Base-by-base conservation (phyloP, 345 rosid species). In the Lenwebbia sp. region DNA sequence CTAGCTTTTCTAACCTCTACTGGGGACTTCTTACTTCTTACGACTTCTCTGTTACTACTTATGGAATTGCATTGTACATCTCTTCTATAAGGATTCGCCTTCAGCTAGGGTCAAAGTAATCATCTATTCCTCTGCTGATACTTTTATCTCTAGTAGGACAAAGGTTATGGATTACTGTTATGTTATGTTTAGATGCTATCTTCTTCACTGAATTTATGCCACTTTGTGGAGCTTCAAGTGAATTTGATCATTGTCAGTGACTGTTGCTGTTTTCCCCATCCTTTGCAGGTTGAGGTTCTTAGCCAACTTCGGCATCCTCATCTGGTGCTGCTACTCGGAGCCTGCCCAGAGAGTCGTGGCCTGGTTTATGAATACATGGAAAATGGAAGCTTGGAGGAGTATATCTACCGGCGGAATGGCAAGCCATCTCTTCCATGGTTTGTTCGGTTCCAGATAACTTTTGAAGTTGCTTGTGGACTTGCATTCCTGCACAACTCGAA, bases 401-500 rank as follows among this genome's bases (percentile, higher is more conserved):
- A 89, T 82, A 90, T 96, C 76, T 90, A 88, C 81, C 94, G 84
- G 53, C 88, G 37, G 40, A 94, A 92, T 76, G 95, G 93, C 52
- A 95, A 94, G 84, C 92, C 91, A 47, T 83, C 96, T 85, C 98
- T 96, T 88, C 93, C 99, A 84, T 96, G 98, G 98, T 91, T 90
- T 86, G 89, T 92, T 81, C 93, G 96, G 86, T 95, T 95, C 91
- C 92, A 89, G 82, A 93, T 95, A 89, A 89, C 87, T 56, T 96
- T 94, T 57, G 98, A 96, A 93, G 92, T 93, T 52, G 99, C 96
- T 44, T 94, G 96, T 87, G 99, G 95, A 82, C 90, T 95, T 58
- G 93, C 98, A 30, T 96, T 96, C 89, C 92, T 96, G 83, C 99
- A 96, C 94, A 95, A 92, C 93, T 94, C 99, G 44, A 96, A 94